A percentile compares a stretch with the other conserved stretches of the same genome.
Evolutionary conservation across 176 grass and related monocot species (phyloP).

Genomic region (Phyllostachys edulis): DNA sequence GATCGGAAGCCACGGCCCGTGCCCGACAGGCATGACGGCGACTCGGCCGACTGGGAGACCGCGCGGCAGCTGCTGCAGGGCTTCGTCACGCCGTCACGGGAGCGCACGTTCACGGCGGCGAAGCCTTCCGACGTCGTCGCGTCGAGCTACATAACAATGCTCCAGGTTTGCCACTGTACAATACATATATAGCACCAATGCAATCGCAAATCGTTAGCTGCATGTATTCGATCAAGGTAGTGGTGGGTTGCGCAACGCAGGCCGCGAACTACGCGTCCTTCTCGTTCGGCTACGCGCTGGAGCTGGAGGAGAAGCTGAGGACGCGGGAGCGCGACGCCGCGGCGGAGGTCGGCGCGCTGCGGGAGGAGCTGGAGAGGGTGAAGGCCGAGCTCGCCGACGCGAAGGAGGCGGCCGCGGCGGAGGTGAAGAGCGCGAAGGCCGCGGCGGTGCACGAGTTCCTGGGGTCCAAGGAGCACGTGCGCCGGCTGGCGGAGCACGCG

Average conservation of each 20-base stretch:
- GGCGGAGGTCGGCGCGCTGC: too few species aligned
- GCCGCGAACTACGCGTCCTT: too few species aligned
- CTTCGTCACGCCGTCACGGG: slow-evolving; percentile 12
- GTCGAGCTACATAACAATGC: background rate
- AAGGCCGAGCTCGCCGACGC: too few species aligned
- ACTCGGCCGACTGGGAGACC: background rate
- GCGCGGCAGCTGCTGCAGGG: slow-evolving; percentile 4
- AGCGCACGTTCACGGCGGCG: background rate
- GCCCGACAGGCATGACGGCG: background rate
- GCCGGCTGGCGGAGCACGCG: slow-evolving; percentile 9
- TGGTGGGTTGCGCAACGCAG: too few species aligned
- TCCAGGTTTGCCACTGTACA: background rate
- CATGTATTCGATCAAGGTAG: too few species aligned
- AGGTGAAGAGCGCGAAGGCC: background rate
- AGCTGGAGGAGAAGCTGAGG: too few species aligned
- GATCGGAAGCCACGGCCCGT: background rate
- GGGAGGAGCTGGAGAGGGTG: too few species aligned
- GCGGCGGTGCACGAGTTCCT: background rate
- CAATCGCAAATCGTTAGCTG: too few species aligned
- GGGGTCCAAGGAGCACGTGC: slow-evolving; percentile 5
- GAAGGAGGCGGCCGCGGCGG: background rate
- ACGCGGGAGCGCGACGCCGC: too few species aligned
- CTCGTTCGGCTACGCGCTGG: too few species aligned
- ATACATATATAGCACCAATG: too few species aligned
- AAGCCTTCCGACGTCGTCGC: background rate